Base-by-base conservation (phyloP, 2,329 filamentous ascomycete species). In the Spiromastix sp. region DNA sequence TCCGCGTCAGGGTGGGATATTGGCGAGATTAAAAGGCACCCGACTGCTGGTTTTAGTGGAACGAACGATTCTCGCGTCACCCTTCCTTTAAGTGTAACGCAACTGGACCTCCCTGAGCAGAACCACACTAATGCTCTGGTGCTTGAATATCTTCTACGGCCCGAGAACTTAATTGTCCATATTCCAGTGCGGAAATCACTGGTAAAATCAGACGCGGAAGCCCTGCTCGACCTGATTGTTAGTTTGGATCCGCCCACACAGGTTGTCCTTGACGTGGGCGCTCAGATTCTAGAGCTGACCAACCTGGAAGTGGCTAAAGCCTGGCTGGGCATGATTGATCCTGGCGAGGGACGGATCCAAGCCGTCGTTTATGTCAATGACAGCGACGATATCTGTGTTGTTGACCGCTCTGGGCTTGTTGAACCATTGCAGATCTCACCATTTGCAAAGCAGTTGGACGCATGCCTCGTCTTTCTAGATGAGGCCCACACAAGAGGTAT, bases 251-350 rank as follows among this genome's bases (percentile, higher is more conserved):
- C 59, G 0, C 49, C 56, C 0, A 60, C 71, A 0, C 64, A 68
- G 0, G 78, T 85, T 0, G 68, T 86, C 1, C 61, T 86, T 0
- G 80, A 86, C 42, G 79, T 81, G 0, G 81, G 81, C 0, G 80
- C 81, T 0, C 74, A 79, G 32, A 71, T 86, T 4, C 51, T 86
- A 0, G 79, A 85, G 19, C 54, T 78, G 0, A 63, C 58, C 11
- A 84, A 84, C 42, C 2, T 56, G 0, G 55, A 68, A 2, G 61
- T 83, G 3, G 72, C 74, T 0, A 42, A 44, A 5, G 37, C 44
- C 1, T 83, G 77, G 77, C 48, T 84, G 1, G n/a, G 19, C 1
- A 35, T 51, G 13, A 7, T 22, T 10, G n/a, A n/a, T n/a, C 5
- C 18, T 3, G 12, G 19, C 5, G 13, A 45, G 2, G 41, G 34